Base-by-base conservation (phyloP, 2,329 filamentous ascomycete species). In the Fusarium duplospermum region DNA sequence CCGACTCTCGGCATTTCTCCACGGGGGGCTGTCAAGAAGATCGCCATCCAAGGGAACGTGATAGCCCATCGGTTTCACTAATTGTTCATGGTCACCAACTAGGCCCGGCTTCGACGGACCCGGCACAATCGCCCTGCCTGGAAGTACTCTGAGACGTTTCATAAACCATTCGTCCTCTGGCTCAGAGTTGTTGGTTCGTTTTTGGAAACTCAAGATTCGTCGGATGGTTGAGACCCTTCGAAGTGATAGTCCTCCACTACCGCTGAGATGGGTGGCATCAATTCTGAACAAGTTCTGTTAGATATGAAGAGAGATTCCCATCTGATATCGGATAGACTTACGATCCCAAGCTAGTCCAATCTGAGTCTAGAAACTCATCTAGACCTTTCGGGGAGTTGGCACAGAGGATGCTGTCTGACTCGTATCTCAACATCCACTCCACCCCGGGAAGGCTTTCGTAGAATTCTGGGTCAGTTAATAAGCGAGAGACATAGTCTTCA, bases 381-480 rank as follows among this genome's bases (percentile, higher is more conserved):
- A 90, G 77, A 70, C 86, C 86, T 42, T 77, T 82, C n/a, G 82
- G 81, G 13, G 87, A 87, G 75, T 89, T 89, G 64, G 87, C 85
- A 73, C 88, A 90, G 54, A 89, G 79, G 54, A 90, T 88, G 74
- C 86, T 88, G 76, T 90, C 88, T n/a, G 84, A 82, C 72, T 89
- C 87, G 73, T 86, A 90, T 75, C 86, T 86, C 62, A 90, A 81
- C 29, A 90, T 78, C 87, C 87, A 89, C 78, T 89, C 87, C 36
- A 86, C 86, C 0, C 81, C 82, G 1, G 86, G 84, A 20, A 89
- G 75, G 58, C 88, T 84, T 69, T 87, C 82, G 75, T 90, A 90
- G 76, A 90, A 88, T 42, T 86, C 83, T 2, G 83, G 62, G 71
- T 87, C 86, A 4, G 88, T 89, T 63, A 90, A 79, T 6, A 87